phyloP scores from a whole-genome alignment of 2,329 filamentous ascomycete species.

The Xylaria hypoxylon region DNA sequence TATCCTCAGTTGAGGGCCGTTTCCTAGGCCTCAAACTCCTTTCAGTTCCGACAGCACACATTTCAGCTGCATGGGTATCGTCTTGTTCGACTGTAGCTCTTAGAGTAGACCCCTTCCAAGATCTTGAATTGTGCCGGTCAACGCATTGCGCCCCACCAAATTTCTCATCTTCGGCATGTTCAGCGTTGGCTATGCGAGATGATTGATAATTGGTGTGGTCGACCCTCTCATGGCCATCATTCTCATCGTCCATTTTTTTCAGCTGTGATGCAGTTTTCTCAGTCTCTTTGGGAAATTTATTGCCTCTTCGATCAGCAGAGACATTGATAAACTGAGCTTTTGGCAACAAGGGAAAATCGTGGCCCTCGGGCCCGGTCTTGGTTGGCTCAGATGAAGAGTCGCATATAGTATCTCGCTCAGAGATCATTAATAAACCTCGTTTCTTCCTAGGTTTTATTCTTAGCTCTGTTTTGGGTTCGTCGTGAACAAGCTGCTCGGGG shows the following conservation, averaged over 20 bases:
- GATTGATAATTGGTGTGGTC: background rate
- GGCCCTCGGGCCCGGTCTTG: slow-evolving; percentile 5
- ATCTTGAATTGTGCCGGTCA: background rate
- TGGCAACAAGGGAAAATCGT: background rate
- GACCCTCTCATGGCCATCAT: background rate
- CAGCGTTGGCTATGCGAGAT: slow-evolving; percentile 2
- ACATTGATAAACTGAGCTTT: background rate
- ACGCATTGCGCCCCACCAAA: slow-evolving; percentile 11
- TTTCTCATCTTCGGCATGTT: background rate
- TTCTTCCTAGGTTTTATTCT: slow-evolving; percentile 61
- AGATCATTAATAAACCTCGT: slow-evolving; percentile 61
- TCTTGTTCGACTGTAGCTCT: background rate
- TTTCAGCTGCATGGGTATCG: background rate
- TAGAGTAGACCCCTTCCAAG: background rate
- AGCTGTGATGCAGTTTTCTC: background rate
- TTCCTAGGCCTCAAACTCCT: slow-evolving; percentile 19
- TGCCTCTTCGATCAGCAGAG: background rate
- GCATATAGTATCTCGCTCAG: slow-evolving; percentile 50
- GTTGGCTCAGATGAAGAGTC: slow-evolving; percentile 15
- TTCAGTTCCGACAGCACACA: background rate
- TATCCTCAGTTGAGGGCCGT: slow-evolving; percentile 8
- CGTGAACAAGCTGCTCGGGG: slow-evolving; percentile 17
- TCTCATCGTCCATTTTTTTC: background rate
- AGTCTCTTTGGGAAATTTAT: background rate
- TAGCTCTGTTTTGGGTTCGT: slow-evolving; percentile 58